Base-by-base conservation (phyloP, 768 basidiomycete species). In the Amanita molliuscula region DNA sequence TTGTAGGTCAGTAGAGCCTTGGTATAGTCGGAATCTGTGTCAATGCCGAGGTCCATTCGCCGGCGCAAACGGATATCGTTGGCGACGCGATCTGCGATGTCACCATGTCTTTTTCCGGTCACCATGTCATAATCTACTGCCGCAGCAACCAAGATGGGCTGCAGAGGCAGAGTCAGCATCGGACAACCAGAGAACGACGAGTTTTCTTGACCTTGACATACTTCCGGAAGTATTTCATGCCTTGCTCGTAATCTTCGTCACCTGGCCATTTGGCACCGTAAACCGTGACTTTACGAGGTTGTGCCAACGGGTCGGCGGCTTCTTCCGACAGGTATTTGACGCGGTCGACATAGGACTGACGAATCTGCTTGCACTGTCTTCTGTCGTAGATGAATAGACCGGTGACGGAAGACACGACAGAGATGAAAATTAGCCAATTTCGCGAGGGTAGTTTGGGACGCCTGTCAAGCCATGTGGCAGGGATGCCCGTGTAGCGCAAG, bases 61-160 rank as follows among this genome's bases (percentile, higher is more conserved):
- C 96, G 77, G 41, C 82, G 79, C 18, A 71, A 61, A 55, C 83
- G 79, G 55, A 91, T 77, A 45, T 84, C 75, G 35, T 91, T 78
- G 10, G 85, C 78, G 15, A 96, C 73, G 26, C 77, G 79, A 20
- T 77, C 73, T n/a, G 85, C 78, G 38, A 97, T 74, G 55, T 94
- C 92, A 4, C 96, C 94, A 55, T 89, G 82, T 52, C 84, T 75
- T 59, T 87, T 87, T 20, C 90, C 88, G 11, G 77, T 72, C 42
- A 91, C 67, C 65, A 93, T 77, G 33, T 86, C 82, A 64, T 88
- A 99, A 73, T 99, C 96, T 31, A 97, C 71, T 0, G 92, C 96
- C 2, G 93, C 92, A 4, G 95, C 93, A 31, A 94, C 88, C 4
- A 99, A 74, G 50, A 95, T 78, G 7, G 96, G 96, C 96, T 99